These are phyloP conservation scores for Talaromyces marneffei DNA, from an alignment of 2,329 filamentous ascomycete genomes.

Conservation along the genomic window DNA sequence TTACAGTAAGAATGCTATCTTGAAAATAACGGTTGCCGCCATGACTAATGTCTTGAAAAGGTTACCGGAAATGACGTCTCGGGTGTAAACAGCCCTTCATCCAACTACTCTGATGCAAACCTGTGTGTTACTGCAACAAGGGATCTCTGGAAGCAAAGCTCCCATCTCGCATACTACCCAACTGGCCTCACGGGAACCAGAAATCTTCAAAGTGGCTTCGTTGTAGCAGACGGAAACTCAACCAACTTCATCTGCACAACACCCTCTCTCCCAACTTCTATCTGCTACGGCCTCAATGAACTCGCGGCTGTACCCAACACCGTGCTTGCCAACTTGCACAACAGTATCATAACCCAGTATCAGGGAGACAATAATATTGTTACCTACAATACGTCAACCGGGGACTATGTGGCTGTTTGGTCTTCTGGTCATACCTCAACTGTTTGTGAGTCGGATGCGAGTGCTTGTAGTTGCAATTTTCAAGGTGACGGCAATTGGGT, in stretches of 20 bases:
- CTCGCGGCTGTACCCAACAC: neutral
- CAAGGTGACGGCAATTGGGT: slow-evolving; percentile 8
- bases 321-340: slow-evolving; percentile 6
- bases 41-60: neutral
- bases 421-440: slow-evolving; percentile 4
- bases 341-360: slow-evolving; percentile 1
- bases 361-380: slow-evolving; percentile 11
- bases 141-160: neutral
- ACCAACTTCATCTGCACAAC: slow-evolving; percentile 13
- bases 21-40: neutral
- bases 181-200: slow-evolving; percentile 3
- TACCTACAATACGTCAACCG: slow-evolving; percentile 7
- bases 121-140: neutral
- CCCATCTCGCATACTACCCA: slow-evolving; percentile 9
- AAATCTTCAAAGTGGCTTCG: slow-evolving; percentile 7
- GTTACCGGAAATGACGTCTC: slow-evolving; percentile 10
- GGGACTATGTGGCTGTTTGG: neutral
- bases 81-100: neutral
- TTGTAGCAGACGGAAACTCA: slow-evolving; percentile 3
- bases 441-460: neutral
- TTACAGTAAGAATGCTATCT: slow-evolving; percentile 2
- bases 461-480: neutral
- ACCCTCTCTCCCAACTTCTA: neutral
- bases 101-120: neutral
- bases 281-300: slow-evolving; percentile 6